These are phyloP conservation scores for Theobroma grandiflorum DNA, from an alignment of 441 rosid species.

Conservation along the genomic window DNA sequence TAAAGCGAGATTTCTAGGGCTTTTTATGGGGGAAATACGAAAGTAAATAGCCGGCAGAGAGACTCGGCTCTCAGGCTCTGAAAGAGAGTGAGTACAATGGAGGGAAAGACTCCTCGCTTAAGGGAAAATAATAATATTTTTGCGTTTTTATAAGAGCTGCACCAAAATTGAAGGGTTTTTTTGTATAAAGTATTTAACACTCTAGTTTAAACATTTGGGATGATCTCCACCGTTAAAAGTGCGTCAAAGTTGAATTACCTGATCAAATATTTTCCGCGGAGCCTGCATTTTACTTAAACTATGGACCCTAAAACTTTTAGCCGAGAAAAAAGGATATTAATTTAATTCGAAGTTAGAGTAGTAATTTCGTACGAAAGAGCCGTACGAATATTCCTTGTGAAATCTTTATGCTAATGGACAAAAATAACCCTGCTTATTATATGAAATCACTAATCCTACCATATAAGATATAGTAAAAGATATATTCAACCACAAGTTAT, in stretches of 20 bases:
- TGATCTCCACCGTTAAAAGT: neutral
- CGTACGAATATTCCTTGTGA: no score
- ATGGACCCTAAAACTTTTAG: no score
- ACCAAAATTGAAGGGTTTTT: neutral
- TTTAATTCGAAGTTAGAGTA: no score
- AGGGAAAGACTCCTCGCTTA: neutral
- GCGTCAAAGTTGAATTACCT: neutral
- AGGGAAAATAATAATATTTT: neutral
- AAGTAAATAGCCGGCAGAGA: neutral
- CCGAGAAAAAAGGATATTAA: no score
- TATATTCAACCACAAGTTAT: no score
- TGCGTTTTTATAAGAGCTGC: neutral
- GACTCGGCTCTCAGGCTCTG: neutral
- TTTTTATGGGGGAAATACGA: neutral
- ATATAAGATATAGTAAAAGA: no score
- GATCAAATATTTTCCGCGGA: neutral
- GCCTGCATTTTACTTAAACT: neutral
- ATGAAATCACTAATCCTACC: no score
- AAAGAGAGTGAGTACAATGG: neutral
- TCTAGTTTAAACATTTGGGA: neutral
- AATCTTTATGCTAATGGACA: no score
- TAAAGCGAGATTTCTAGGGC: neutral
- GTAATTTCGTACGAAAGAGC: no score
- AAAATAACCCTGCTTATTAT: no score
- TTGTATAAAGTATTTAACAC: neutral